Conservation (phyloP, 225 moss, liverwort and hornwort genomes). For the Pseudoscleropodium purum region DNA sequence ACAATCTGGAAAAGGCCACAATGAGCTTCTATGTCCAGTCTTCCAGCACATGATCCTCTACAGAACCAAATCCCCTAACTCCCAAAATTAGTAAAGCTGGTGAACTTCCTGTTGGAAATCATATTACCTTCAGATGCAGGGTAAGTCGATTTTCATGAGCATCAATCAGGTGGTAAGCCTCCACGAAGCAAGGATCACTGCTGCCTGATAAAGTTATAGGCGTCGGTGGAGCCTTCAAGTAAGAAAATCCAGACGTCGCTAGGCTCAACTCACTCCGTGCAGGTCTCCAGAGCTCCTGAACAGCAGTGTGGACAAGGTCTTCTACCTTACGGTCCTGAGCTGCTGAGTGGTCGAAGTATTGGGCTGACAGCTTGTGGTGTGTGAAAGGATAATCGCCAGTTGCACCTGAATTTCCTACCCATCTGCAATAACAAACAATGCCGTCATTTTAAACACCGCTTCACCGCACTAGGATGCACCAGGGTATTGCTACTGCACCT, state of each 20-base stretch:
- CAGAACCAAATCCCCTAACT: not conserved
- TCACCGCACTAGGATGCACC: not conserved
- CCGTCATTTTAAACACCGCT: not conserved
- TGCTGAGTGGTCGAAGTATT: constrained; percentile 87
- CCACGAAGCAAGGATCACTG: constrained; percentile 97
- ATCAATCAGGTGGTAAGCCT: constrained; percentile 97
- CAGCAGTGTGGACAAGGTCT: constrained; percentile 94
- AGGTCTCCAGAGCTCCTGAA: constrained; percentile 97
- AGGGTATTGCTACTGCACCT: not conserved
- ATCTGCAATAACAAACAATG: constrained; percentile 35
- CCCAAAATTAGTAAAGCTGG: not conserved
- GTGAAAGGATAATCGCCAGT: constrained; percentile 99
- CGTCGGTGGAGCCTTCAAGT: constrained; percentile 70
- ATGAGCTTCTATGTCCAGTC: not conserved
- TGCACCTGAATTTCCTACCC: constrained; percentile 78
- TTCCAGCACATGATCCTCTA: not conserved
- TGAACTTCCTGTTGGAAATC: not conserved
- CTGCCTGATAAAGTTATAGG: constrained; percentile 75
- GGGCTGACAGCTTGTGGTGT: constrained; percentile 94
- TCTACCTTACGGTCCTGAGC: constrained; percentile 95
- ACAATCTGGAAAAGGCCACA: constrained; percentile 59
- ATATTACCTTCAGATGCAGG: constrained; percentile 79
- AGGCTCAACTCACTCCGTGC: constrained; percentile 75
- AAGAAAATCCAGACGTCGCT: constrained; percentile 56
- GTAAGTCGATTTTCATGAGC: constrained; percentile 82